A percentile compares a stretch with the other conserved stretches of the same genome.
These are phyloP conservation scores for Tausonia pullulans DNA, from an alignment of 1,284 basidiomycete species.

Conservation along the genomic window DNA sequence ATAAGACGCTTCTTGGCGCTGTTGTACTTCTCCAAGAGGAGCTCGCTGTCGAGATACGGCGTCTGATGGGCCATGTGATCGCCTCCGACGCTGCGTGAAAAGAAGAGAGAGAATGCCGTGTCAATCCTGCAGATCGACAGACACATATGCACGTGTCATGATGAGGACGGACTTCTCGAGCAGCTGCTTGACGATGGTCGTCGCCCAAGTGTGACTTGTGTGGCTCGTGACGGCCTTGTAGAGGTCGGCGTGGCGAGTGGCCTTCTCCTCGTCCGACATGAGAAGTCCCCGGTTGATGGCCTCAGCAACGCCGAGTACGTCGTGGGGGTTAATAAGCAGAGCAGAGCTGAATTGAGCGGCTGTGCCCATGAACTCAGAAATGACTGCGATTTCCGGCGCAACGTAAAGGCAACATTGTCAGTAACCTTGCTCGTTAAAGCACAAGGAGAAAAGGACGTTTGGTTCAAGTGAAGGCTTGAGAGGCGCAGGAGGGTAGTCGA, in stretches of 20 bases:
- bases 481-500: too few relatives aligned
- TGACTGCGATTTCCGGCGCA: constrained; percentile 37
- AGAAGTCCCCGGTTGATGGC: constrained; percentile 81
- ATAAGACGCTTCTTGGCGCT: constrained; percentile 72
- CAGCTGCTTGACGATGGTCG: constrained; percentile 77
- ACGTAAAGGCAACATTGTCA: too few relatives aligned
- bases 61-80: constrained; percentile 78
- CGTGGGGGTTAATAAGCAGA: constrained; percentile 37
- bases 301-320: constrained; percentile 69
- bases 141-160: too few relatives aligned
- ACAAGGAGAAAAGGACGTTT: too few relatives aligned
- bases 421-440: too few relatives aligned
- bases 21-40: constrained; percentile 55
- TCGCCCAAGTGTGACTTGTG: constrained; percentile 92
- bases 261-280: constrained; percentile 71
- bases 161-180: constrained; percentile 45
- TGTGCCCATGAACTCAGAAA: constrained; percentile 97
- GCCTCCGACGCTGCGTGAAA: constrained; percentile 43
- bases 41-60: constrained; percentile 62
- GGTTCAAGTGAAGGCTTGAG: too few relatives aligned
- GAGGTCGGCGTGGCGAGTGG: constrained; percentile 59
- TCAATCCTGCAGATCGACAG: too few relatives aligned
- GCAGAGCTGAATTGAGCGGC: constrained; percentile 34
- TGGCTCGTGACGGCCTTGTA: constrained; percentile 84
- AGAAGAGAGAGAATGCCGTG: too few relatives aligned